phyloP scores from a whole-genome alignment of 1,284 basidiomycete genomes.

The Cutaneotrichosporon daszewskae region DNA sequence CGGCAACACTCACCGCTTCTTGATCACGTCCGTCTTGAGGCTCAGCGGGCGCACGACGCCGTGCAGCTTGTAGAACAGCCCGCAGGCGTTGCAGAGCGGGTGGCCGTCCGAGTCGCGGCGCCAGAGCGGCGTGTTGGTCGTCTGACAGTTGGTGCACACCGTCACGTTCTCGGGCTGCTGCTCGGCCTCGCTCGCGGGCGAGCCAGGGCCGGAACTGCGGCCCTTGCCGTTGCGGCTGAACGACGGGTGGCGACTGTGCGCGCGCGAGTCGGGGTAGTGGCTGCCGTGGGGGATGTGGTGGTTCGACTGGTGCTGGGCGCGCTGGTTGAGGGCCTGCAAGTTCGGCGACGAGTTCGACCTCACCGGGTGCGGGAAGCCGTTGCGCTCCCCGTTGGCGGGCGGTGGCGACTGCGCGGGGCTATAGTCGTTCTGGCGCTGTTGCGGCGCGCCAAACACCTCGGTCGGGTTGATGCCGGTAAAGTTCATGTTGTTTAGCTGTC shows the following conservation, averaged over 20 bases:
- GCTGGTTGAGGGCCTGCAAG: slow-evolving; percentile 27
- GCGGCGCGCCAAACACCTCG: slow-evolving; percentile 57
- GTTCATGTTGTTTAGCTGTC: slow-evolving; percentile 39
- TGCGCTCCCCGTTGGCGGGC: slow-evolving; percentile 14
- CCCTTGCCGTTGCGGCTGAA: neutral
- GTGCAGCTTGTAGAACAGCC: slow-evolving; percentile 88
- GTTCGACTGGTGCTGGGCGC: neutral
- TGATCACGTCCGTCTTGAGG: slow-evolving; percentile 94
- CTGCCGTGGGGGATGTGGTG: neutral
- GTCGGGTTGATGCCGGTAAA: slow-evolving; percentile 84
- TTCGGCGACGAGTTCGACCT: slow-evolving; percentile 46
- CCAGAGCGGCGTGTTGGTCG: slow-evolving; percentile 93
- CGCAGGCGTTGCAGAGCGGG: slow-evolving; percentile 84
- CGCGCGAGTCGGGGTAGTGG: neutral
- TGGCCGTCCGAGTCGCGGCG: slow-evolving; percentile 91
- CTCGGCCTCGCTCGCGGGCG: slow-evolving; percentile 5
- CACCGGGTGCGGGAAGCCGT: slow-evolving; percentile 29
- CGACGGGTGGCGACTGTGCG: neutral
- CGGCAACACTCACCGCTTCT: slow-evolving; percentile 68
- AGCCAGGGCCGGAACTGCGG: slow-evolving; percentile 6
- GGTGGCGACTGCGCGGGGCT: slow-evolving; percentile 23
- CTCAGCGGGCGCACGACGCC: slow-evolving; percentile 89
- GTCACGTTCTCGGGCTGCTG: slow-evolving; percentile 59
- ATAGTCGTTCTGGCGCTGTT: neutral
- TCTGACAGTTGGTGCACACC: slow-evolving; percentile 88